These are phyloP conservation scores for Penicillium sp. DNA, from an alignment of 2,329 filamentous ascomycete species.

Conservation along the genomic window DNA sequence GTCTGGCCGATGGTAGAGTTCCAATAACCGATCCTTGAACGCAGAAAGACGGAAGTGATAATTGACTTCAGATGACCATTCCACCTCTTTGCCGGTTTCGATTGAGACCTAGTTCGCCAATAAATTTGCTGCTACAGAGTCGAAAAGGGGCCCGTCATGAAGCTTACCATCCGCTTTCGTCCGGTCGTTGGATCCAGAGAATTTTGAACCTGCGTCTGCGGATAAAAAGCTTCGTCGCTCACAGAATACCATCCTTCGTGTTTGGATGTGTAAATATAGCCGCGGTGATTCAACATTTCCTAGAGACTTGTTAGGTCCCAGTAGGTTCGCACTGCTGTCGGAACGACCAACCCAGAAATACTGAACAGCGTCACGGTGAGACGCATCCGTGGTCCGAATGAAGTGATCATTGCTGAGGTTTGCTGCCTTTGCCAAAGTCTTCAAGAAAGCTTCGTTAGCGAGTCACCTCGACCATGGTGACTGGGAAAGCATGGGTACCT, in stretches of 20 bases:
- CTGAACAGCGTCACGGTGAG: slow-evolving; percentile 77
- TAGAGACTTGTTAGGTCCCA: slow-evolving; percentile 21
- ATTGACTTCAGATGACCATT: slow-evolving; percentile 89
- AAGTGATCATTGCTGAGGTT: slow-evolving; percentile 76
- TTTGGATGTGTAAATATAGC: slow-evolving; percentile 74
- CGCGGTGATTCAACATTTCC: slow-evolving; percentile 65
- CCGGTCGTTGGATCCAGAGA: slow-evolving; percentile 74
- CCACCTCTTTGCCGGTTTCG: slow-evolving; percentile 87
- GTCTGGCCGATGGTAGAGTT: slow-evolving; percentile 73
- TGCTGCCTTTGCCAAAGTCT: slow-evolving; percentile 62
- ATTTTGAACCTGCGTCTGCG: slow-evolving; percentile 65
- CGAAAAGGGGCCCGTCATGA: background rate
- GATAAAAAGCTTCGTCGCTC: slow-evolving; percentile 94
- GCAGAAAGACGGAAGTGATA: slow-evolving; percentile 90
- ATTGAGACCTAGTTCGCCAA: slow-evolving; percentile 50
- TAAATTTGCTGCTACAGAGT: slow-evolving; percentile 8
- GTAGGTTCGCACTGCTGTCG: background rate
- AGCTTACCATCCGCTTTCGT: slow-evolving; percentile 64
- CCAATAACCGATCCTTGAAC: slow-evolving; percentile 69
- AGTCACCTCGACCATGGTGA: background rate
- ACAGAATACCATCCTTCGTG: slow-evolving; percentile 97
- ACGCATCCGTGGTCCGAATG: slow-evolving; percentile 79
- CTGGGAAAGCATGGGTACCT: slow-evolving; percentile 35
- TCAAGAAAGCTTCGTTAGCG: slow-evolving; percentile 6
- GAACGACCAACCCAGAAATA: slow-evolving; percentile 66